Conservation (phyloP, 78 protist species). For the Pigoraptor vietnamica region DNA sequence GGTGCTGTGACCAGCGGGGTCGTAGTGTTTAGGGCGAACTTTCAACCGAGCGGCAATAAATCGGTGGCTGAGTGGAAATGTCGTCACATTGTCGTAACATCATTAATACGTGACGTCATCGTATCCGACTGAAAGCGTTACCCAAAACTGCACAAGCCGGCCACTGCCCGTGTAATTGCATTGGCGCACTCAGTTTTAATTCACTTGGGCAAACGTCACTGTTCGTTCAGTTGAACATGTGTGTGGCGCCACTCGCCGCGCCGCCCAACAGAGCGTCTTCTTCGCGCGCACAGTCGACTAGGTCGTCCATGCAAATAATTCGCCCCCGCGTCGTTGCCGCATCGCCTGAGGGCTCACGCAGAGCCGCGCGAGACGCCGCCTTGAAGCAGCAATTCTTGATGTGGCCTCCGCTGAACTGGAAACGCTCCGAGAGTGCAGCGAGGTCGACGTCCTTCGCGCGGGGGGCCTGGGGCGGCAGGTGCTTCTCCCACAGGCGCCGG, state of each 20-base stretch:
- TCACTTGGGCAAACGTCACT: too few species aligned
- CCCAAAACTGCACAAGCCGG: too few species aligned
- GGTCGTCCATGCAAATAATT: background rate
- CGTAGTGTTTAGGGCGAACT: too few species aligned
- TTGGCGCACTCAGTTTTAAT: too few species aligned
- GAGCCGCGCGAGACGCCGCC: background rate
- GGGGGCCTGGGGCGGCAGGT: background rate
- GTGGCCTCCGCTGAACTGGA: background rate
- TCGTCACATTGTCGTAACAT: too few species aligned
- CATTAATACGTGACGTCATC: too few species aligned
- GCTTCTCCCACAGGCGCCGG: background rate
- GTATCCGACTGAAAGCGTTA: too few species aligned
- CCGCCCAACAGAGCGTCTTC: background rate
- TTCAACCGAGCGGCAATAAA: too few species aligned
- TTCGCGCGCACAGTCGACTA: background rate
- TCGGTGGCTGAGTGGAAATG: too few species aligned
- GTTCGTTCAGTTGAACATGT: background rate
- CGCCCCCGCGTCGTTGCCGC: background rate
- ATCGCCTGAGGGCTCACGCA: background rate
- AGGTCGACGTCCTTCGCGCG: background rate
- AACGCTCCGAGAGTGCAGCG: background rate
- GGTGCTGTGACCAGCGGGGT: too few species aligned
- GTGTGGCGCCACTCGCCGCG: background rate
- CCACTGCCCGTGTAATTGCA: too few species aligned
- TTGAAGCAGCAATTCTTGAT: background rate